Percentiles rank a stretch among this genome's conserved stretches.
phyloP scores from a whole-genome alignment of 2,329 filamentous ascomycete genomes.

The Cadophora gregata region DNA sequence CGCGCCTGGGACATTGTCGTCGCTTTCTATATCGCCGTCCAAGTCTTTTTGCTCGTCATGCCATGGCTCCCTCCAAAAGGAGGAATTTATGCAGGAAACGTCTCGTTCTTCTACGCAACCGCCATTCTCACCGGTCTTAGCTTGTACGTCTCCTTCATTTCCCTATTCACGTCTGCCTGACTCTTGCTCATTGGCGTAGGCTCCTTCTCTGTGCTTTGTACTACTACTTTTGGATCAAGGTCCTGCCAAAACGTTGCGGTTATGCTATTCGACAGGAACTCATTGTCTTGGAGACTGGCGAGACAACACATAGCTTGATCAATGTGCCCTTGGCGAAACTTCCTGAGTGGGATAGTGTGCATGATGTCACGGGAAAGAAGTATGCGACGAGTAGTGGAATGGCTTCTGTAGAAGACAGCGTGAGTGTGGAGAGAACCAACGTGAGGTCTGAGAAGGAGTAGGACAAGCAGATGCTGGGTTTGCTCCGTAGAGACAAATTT shows the following conservation, averaged over 20 bases:
- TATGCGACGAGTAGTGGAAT: constrained; percentile 9
- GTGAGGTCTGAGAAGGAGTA: not conserved
- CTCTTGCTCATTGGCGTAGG: constrained; percentile 43
- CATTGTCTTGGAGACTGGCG: constrained; percentile 54
- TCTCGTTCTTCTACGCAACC: constrained; percentile 77
- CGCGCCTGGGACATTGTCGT: constrained; percentile 63
- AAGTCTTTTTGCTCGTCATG: constrained; percentile 69
- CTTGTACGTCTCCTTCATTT: constrained; percentile 56
- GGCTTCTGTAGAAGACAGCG: not conserved
- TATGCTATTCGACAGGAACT: constrained; percentile 64
- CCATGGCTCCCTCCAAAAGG: constrained; percentile 73
- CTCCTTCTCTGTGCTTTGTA: constrained; percentile 60
- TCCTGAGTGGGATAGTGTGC: constrained; percentile 61
- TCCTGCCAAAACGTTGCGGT: constrained; percentile 57
- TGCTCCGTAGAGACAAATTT: not conserved
- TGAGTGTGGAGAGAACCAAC: not conserved
- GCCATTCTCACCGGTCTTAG: constrained; percentile 69
- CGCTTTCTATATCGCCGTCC: constrained; percentile 63
- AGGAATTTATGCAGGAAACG: constrained; percentile 65
- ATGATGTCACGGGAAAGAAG: constrained; percentile 51
- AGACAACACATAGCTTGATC: constrained; percentile 55
- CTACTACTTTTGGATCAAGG: constrained; percentile 63
- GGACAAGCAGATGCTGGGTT: not conserved
- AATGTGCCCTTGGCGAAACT: constrained; percentile 59
- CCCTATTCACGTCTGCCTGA: not conserved